Conservation (phyloP, 192 early-diverging fungal species). For the Chytriomyces confervae region DNA sequence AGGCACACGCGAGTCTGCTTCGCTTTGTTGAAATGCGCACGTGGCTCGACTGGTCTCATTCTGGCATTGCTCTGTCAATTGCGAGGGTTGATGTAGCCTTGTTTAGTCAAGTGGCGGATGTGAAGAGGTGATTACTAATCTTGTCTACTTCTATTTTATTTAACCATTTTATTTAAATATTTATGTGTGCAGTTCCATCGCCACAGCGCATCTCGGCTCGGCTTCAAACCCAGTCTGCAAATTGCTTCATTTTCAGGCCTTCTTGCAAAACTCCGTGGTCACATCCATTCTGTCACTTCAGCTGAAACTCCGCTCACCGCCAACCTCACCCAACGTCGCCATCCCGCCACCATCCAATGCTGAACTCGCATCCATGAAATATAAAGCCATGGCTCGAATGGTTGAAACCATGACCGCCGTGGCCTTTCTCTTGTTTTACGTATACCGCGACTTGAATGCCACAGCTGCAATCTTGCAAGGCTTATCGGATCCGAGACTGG, state of each 20-base stretch:
- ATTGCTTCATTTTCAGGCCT: not conserved
- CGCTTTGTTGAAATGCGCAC: not conserved
- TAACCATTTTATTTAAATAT: not conserved
- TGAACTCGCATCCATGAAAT: not conserved
- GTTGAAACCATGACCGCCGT: slow-evolving; percentile 27
- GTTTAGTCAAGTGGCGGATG: not conserved
- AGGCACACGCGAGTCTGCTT: not conserved
- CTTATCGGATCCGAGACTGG: slow-evolving; percentile 34
- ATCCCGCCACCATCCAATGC: not conserved
- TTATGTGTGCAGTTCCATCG: not conserved
- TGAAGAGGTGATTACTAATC: not conserved
- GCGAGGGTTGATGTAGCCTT: not conserved
- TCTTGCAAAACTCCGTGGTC: not conserved
- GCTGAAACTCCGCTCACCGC: not conserved
- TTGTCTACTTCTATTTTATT: not conserved
- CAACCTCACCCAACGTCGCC: not conserved
- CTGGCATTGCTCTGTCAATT: not conserved
- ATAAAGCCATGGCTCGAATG: not conserved
- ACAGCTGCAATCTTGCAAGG: slow-evolving; percentile 23
- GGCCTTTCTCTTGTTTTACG: slow-evolving; percentile 40
- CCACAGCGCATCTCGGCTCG: not conserved
- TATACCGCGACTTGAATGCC: slow-evolving; percentile 41
- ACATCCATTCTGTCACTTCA: not conserved
- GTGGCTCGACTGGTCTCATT: not conserved
- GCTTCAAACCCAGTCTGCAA: not conserved